These are phyloP conservation scores for Aspergillus chevalieri DNA, from an alignment of 2,329 filamentous ascomycete genomes.

Conservation along the genomic window DNA sequence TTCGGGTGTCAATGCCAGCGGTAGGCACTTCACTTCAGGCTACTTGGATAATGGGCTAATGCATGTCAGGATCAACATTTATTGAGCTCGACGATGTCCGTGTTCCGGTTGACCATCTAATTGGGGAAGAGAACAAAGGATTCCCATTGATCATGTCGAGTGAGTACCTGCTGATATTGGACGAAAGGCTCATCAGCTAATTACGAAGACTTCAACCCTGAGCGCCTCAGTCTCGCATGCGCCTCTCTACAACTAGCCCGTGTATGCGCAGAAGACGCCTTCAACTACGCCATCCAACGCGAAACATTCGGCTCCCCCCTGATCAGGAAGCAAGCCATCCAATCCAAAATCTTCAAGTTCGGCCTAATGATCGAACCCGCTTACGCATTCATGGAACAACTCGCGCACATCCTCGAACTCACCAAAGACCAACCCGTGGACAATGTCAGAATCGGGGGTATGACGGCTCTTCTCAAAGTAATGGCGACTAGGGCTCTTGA, in stretches of 20 bases:
- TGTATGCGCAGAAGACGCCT: conserved; percentile 55
- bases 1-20: conserved; percentile 61
- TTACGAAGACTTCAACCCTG: conserved; percentile 62
- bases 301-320: conserved; percentile 58
- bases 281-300: conserved; percentile 58
- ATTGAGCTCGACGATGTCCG: conserved; percentile 68
- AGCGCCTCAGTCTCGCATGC: conserved; percentile 61
- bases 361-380: conserved; percentile 56
- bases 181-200: neutral
- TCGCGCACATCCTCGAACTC: conserved; percentile 50
- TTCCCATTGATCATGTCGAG: conserved; percentile 69
- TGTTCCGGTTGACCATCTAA: conserved; percentile 63
- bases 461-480: conserved; percentile 49
- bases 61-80: conserved; percentile 43
- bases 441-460: conserved; percentile 44
- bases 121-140: conserved; percentile 62
- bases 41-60: neutral
- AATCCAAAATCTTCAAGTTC: conserved; percentile 54
- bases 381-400: conserved; percentile 57
- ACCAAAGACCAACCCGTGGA: conserved; percentile 34
- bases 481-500: conserved; percentile 49
- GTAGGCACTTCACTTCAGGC: conserved; percentile 25
- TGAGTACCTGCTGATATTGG: conserved; percentile 11
- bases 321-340: conserved; percentile 54
- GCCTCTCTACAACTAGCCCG: conserved; percentile 56